Evolutionary conservation across 176 grass and related monocot genomes (phyloP), one percentile per base, ranked within the genome.

Genomic region (Oropetium thomaeum): DNA sequence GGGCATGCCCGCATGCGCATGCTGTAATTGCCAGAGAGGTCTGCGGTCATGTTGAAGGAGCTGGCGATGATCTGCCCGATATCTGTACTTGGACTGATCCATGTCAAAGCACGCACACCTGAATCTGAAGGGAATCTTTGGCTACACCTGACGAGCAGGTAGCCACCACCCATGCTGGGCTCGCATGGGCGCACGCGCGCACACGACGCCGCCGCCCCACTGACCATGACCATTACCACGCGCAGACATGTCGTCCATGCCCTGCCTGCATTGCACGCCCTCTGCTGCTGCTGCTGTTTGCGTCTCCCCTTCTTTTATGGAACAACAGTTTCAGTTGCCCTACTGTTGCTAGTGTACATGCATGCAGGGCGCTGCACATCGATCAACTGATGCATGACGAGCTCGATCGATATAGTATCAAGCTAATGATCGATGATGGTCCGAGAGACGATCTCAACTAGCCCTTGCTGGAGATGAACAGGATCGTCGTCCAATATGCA

Each of bases 61-160:
- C 20, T 38, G 39, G 54, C 49, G 20, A 10, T 5, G n/a, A 47
- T 71, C 32, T 64, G 25, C 30, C 8, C 4, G 15, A 42, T 7
- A 49, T 47, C 1, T 63, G 19, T 28, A 30, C 58, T 48, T 67
- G 38, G 71, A 68, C 71, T 38, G 30, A 30, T 37, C 52, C 49
- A 29, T 30, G 48, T 70, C 64, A 25, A 60, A 40, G n/a, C 22
- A 64, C 65, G 4, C 29, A 41, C 52, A 14, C 48, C 68, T 67
- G 60, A 79, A 79, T 44, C 82, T 73, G 75, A 79, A 65, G 30
- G 75, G 48, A 79, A 67, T 67, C 75, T 67, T 67, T 79, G 75
- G 76, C 83, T 48, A 16, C 13, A 31, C 62, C 40, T 40, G 61
- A 23, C 35, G 27, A 58, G 38, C 48, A 48, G 60, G 26, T 79